Base-by-base conservation (phyloP, 176 grass and related monocot species). In the Paspalum vaginatum region DNA sequence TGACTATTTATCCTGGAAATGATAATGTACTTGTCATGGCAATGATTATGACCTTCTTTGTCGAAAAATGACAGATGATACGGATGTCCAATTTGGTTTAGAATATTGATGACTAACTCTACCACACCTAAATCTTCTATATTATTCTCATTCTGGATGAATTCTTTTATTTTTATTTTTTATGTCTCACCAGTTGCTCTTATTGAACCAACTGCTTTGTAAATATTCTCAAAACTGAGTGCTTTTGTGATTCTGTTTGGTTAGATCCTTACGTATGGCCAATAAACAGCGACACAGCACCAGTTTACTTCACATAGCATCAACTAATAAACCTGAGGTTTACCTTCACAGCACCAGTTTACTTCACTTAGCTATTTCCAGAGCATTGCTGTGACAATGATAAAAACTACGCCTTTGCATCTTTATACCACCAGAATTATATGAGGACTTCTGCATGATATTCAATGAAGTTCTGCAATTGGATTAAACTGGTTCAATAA, bases 1-100 rank as follows among this genome's bases (percentile, higher is more conserved):
- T 93, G 51, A 95, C 96, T 9, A 86, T 95, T 58, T 95, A 95
- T 77, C 96, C 96, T 57, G 91, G 90, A 95, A 95, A 91, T 55
- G 96, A 95, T 85, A 81, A 58, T 61, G 79, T 93, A 69, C 76
- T 99, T 16, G 48, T 88, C 70, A 82, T 99, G 48, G 67, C 92
- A 82, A 95, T 95, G 96, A 70, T 95, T 46, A 78, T 82, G 39
- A 76, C 79, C 10, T 98, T 98, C 84, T 86, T 91, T 74, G 52
- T 89, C n/a, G 61, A 63, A 65, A 87, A 88, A 77, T 81, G 50
- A 88, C 54, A 26, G 18, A 70, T 14, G 21, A 17, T 54, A 72
- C 8, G 27, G 62, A 6, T 60, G 42, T 12, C 6, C 2, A 44
- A 18, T 21, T 15, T 73, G 10, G 6, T 70, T 66, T 85, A 24